phyloP scores from a whole-genome alignment of 768 basidiomycete species.

The Pleurotus eryngii region DNA sequence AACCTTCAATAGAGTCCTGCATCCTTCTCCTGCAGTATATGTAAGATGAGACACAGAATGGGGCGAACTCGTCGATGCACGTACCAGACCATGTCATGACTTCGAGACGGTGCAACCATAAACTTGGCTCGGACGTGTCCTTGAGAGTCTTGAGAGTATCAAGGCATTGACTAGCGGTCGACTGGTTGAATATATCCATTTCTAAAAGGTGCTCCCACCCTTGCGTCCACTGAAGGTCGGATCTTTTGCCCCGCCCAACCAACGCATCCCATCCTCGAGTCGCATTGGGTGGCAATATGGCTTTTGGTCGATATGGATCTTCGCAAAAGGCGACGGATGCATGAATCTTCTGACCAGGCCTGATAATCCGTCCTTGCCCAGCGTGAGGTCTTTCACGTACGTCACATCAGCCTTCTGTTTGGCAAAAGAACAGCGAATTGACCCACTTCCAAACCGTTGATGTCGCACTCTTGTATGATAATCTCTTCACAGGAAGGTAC shows the following conservation, averaged over 20 bases:
- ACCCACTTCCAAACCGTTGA: not conserved
- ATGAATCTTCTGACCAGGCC: slow-evolving; percentile 12
- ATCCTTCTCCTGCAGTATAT: not conserved
- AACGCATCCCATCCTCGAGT: not conserved
- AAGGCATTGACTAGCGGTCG: slow-evolving; percentile 2
- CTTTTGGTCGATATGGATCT: slow-evolving; percentile 6
- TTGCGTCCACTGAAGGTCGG: slow-evolving; percentile 8
- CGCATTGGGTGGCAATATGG: not conserved
- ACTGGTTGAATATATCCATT: slow-evolving; percentile 12
- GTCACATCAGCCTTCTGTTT: too few species aligned
- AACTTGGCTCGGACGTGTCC: not conserved
- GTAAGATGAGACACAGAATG: not conserved
- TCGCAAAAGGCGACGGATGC: slow-evolving; percentile 6
- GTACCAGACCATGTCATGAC: slow-evolving; percentile 3
- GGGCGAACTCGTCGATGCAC: too few species aligned
- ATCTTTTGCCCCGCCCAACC: not conserved
- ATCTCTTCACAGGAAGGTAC: slow-evolving; percentile 3
- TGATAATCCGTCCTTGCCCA: not conserved
- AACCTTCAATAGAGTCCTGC: not conserved
- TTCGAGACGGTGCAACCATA: slow-evolving; percentile 4
- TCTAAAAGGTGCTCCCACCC: slow-evolving; percentile 8
- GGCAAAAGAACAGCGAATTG: not conserved
- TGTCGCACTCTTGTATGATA: not conserved
- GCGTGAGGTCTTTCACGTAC: not conserved
- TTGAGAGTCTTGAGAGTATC: not conserved